These are phyloP conservation scores for Marvania coccoides DNA, from an alignment of 139 green algal species.

Conservation along the genomic window DNA sequence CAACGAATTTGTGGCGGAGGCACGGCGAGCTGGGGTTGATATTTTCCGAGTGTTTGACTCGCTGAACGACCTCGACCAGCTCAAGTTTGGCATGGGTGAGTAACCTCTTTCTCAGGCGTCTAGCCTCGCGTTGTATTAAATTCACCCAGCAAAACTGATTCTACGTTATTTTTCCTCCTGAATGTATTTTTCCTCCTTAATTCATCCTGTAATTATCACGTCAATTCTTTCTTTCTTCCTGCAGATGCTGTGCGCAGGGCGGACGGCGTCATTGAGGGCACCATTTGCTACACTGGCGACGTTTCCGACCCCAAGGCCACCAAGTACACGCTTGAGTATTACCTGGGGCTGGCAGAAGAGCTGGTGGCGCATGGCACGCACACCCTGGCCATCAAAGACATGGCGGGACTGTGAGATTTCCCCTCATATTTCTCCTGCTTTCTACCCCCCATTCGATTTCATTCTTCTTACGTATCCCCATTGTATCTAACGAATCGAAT, in stretches of 20 bases:
- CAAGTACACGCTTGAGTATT: slow-evolving; percentile 91
- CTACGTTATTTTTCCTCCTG: no score
- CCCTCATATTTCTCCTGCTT: neutral
- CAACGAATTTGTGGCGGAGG: slow-evolving; percentile 64
- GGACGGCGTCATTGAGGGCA: slow-evolving; percentile 71
- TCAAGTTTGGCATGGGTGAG: slow-evolving; percentile 78
- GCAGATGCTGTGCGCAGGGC: slow-evolving; percentile 49
- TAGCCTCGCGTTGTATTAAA: no score
- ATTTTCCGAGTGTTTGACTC: slow-evolving; percentile 88
- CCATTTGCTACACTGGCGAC: slow-evolving; percentile 92
- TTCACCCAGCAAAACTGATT: no score
- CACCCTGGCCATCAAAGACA: slow-evolving; percentile 81
- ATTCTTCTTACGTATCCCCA: neutral
- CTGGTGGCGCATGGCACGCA: slow-evolving; percentile 79
- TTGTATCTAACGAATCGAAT: neutral
- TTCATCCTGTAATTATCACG: no score
- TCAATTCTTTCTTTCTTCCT: neutral
- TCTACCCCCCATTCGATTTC: neutral
- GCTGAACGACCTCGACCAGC: slow-evolving; percentile 81
- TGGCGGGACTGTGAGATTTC: slow-evolving; percentile 30
- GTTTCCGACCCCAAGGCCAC: slow-evolving; percentile 42
- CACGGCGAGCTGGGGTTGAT: slow-evolving; percentile 62
- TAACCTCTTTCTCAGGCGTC: no score
- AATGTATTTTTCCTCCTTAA: no score
- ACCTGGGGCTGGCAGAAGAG: slow-evolving; percentile 73